Base-by-base conservation (phyloP, 148 eudicot species). In the Rhododendron williamsianum region DNA sequence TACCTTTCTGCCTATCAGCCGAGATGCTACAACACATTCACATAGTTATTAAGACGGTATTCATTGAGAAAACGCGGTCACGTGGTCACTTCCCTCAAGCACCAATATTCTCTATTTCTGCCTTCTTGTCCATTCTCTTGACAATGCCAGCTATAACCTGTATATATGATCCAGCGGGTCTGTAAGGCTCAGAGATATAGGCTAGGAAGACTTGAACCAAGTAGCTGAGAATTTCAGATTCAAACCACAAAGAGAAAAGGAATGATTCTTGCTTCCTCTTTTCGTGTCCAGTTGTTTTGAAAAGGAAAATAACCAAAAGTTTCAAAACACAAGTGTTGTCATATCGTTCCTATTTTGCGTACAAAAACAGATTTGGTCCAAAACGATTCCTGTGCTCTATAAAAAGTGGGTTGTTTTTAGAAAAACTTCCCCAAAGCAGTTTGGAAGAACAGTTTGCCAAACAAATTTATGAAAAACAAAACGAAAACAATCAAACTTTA, bases 121-220 rank as follows among this genome's bases (percentile, higher is more conserved):
- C 98, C 82, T 88, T 86, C 89, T 88, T 93, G 91, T 93, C 95
- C 91, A 96, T 90, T 90, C 99, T 90, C 92, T 96, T 96, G 56
- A 96, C 89, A 84, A 94, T 96, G 72, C 99, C 97, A 27, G 97
- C 98, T 69, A 96, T 94, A 80, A 96, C 98, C 98, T 96, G 91
- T 65, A 76, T 48, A 81, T 8, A 71, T 71, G 21, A 25, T 80
- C 65, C 71, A 63, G 16, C 33, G 36, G 15, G 52, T 0, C 8
- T 8, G 54, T 10, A 33, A 71, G 76, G n/a, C 30, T 71, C 46
- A 81, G 76, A 78, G 16, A 54, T n/a, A 9, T 33, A 58, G 13
- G 72, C 30, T 56, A 36, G 48, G 23, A 56, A 36, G 6, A 36
- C 51, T 46, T 36, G 41, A 58, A 81, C 21, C 13, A 56, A 36